These are phyloP conservation scores for Proliferodiscus dingleyae DNA, from an alignment of 2,329 filamentous ascomycete species.

Conservation along the genomic window DNA sequence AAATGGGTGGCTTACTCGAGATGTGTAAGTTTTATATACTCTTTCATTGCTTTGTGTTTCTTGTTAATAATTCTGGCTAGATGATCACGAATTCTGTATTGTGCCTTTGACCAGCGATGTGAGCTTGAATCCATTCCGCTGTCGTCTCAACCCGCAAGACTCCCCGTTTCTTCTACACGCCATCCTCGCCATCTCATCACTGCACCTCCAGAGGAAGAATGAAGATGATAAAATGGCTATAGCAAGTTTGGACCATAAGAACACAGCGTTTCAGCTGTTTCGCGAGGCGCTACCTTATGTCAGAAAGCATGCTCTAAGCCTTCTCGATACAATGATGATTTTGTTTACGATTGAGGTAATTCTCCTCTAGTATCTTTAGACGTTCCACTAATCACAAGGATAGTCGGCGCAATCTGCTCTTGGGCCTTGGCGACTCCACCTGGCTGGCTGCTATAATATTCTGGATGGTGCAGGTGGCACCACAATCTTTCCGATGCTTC, in stretches of 20 bases:
- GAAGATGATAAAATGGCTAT: neutral
- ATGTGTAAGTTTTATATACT: neutral
- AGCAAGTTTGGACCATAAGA: neutral
- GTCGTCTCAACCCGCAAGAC: neutral
- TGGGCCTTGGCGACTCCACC: neutral
- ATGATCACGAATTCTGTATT: neutral
- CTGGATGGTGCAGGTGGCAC: neutral
- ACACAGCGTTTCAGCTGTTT: neutral
- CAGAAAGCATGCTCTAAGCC: neutral
- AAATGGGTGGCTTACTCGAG: neutral
- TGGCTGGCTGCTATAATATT: neutral
- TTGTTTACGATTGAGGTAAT: neutral
- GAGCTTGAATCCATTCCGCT: neutral
- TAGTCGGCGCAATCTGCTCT: neutral
- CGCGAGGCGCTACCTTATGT: neutral
- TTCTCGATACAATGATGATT: neutral
- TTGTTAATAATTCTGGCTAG: too few species aligned
- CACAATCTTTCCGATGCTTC: neutral
- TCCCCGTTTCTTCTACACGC: neutral
- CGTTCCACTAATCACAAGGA: too few species aligned
- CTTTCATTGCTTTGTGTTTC: neutral
- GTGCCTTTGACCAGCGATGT: neutral
- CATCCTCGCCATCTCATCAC: neutral
- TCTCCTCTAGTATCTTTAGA: neutral
- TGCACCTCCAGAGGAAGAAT: neutral